A percentile compares a stretch with the other conserved stretches of the same genome.
phyloP scores from a whole-genome alignment of 169 alveolate genomes.

The Theileria annulata region DNA sequence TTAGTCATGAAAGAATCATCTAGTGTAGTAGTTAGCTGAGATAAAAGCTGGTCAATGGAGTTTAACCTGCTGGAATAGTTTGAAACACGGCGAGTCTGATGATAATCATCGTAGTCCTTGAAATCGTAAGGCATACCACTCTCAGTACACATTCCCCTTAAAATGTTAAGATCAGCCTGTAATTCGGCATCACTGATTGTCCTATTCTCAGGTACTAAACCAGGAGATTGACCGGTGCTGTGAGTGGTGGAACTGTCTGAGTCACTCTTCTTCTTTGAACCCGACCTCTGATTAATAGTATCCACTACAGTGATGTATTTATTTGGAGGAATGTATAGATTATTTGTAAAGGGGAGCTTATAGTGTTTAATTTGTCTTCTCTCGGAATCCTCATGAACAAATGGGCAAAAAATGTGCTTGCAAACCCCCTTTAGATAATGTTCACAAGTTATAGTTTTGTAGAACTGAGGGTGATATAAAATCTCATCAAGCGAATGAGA shows the following conservation, averaged over 20 bases:
- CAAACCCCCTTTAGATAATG: constrained; percentile 78
- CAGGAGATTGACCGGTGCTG: not conserved
- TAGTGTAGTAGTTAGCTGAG: not conserved
- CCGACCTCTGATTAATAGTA: constrained; percentile 54
- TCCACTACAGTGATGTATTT: constrained; percentile 68
- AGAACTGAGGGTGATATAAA: constrained; percentile 85
- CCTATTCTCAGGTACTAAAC: not conserved
- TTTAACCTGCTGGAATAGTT: constrained; percentile 9
- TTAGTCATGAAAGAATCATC: constrained; percentile 6
- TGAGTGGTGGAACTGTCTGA: constrained; percentile 15
- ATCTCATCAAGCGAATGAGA: constrained; percentile 88
- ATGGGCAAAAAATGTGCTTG: constrained; percentile 81
- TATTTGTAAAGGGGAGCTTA: constrained; percentile 80
- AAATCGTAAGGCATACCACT: not conserved
- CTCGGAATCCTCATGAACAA: constrained; percentile 81
- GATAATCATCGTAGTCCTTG: constrained; percentile 5
- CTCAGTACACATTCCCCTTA: constrained; percentile 6
- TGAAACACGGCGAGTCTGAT: constrained; percentile 11
- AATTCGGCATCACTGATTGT: constrained; percentile 9
- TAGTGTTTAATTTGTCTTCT: constrained; percentile 71
- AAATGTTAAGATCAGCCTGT: not conserved
- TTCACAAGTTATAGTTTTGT: constrained; percentile 82
- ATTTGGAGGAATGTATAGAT: constrained; percentile 68
- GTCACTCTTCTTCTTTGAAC: constrained; percentile 18
- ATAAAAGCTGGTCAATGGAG: constrained; percentile 16